Conservation (phyloP, 1,284 basidiomycete species). For the Cryptococcus hybrid region DNA sequence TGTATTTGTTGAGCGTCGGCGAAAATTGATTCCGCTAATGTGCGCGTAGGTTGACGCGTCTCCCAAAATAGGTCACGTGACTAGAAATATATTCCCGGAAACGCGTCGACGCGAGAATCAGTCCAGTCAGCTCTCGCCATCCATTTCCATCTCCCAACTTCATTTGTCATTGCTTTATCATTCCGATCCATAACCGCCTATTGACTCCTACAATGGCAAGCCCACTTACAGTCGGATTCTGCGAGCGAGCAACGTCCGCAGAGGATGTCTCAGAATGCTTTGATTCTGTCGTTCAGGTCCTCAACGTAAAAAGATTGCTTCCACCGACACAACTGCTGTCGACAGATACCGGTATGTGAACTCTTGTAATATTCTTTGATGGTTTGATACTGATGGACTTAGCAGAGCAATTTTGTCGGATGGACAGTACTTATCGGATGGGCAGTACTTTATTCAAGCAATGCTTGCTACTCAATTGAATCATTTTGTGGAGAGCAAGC, state of each 20-base stretch:
- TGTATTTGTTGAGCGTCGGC: neutral
- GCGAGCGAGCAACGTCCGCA: slow-evolving; percentile 27
- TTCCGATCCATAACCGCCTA: neutral
- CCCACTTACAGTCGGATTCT: slow-evolving; percentile 43
- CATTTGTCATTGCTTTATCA: neutral
- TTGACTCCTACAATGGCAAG: slow-evolving; percentile 23
- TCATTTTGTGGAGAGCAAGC: slow-evolving; percentile 65
- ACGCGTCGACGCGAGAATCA: slow-evolving; percentile 14
- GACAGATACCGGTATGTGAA: slow-evolving; percentile 48
- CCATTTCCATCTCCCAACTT: slow-evolving; percentile 3
- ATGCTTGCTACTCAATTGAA: slow-evolving; percentile 97
- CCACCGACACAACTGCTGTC: slow-evolving; percentile 35
- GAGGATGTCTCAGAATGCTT: slow-evolving; percentile 42
- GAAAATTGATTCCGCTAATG: slow-evolving; percentile 9
- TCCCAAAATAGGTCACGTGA: slow-evolving; percentile 1
- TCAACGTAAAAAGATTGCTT: slow-evolving; percentile 74
- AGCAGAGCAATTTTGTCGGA: slow-evolving; percentile 59
- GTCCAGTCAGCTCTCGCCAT: neutral
- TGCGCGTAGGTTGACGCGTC: neutral
- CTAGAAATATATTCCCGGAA: neutral
- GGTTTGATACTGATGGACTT: neutral
- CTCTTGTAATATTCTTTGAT: neutral
- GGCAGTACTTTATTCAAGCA: slow-evolving; percentile 76
- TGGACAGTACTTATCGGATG: slow-evolving; percentile 69
- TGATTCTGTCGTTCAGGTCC: slow-evolving; percentile 70